Conservation (phyloP, 1,284 basidiomycete species). For the Fistulinella staudtii region DNA sequence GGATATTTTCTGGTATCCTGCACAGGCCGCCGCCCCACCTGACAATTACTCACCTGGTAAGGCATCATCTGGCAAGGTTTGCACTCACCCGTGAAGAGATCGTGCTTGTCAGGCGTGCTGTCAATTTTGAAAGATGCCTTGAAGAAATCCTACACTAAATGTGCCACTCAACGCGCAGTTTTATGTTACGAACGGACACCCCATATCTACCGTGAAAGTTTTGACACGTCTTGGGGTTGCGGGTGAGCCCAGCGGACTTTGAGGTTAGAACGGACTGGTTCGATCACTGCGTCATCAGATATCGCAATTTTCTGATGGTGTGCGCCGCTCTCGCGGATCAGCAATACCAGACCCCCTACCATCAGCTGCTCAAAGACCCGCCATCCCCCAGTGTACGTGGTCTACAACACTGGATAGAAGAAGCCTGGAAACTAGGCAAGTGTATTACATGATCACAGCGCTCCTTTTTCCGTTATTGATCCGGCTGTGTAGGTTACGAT, state of each 20-base stretch:
- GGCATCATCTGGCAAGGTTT: slow-evolving; percentile 6
- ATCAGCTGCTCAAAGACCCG: slow-evolving; percentile 51
- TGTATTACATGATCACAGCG: too few species aligned
- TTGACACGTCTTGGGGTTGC: slow-evolving; percentile 71
- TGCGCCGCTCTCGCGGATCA: slow-evolving; percentile 73
- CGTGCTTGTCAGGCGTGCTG: slow-evolving; percentile 54
- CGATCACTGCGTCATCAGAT: slow-evolving; percentile 42
- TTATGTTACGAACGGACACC: slow-evolving; percentile 62
- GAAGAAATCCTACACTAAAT: slow-evolving; percentile 46
- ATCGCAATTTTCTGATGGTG: slow-evolving; percentile 83
- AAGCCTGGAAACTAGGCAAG: slow-evolving; percentile 56
- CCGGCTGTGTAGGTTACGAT: slow-evolving; percentile 60
- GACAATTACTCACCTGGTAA: slow-evolving; percentile 69
- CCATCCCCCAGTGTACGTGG: slow-evolving; percentile 66
- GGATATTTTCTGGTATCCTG: slow-evolving; percentile 65
- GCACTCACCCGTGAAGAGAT: slow-evolving; percentile 5
- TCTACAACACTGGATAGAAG: slow-evolving; percentile 74
- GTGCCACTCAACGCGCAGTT: slow-evolving; percentile 54
- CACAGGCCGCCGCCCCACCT: slow-evolving; percentile 49
- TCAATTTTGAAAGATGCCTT: slow-evolving; percentile 59
- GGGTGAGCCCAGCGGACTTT: slow-evolving; percentile 28
- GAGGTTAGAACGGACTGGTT: slow-evolving; percentile 3
- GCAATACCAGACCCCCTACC: slow-evolving; percentile 54
- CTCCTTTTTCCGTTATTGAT: slow-evolving; percentile 5
- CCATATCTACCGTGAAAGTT: slow-evolving; percentile 55